Percentiles rank a stretch among this genome's conserved stretches.
These are phyloP conservation scores for Papiliotrema terrestris DNA, from an alignment of 1,284 basidiomycete species.

Conservation along the genomic window DNA sequence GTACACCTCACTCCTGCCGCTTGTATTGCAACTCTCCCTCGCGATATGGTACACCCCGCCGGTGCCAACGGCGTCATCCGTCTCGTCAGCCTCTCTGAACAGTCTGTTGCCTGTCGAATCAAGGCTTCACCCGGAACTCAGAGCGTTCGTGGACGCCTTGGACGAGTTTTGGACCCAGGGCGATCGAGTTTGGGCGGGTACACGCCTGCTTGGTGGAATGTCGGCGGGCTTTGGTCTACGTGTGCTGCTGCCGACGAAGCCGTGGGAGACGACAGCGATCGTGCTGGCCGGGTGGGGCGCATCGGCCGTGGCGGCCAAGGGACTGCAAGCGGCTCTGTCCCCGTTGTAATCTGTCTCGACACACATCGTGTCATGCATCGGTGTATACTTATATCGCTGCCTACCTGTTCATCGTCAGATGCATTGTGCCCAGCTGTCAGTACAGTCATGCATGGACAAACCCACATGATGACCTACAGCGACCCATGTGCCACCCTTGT, in stretches of 20 bases:
- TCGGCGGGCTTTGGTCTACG: conserved; percentile 67
- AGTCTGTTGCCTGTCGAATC: neutral
- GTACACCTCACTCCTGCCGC: conserved; percentile 81
- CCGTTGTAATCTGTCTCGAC: neutral
- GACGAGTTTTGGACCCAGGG: conserved; percentile 47
- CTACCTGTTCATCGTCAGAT: too few species aligned
- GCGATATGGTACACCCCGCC: conserved; percentile 68
- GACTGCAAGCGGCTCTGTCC: neutral
- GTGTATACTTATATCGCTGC: neutral
- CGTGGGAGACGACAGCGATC: conserved; percentile 69
- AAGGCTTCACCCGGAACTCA: conserved; percentile 48
- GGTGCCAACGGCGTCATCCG: conserved; percentile 23
- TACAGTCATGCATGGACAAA: too few species aligned
- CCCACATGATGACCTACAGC: too few species aligned
- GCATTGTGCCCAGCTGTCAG: too few species aligned
- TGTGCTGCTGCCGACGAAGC: conserved; percentile 49
- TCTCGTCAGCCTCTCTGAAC: conserved; percentile 9
- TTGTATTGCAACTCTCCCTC: conserved; percentile 75
- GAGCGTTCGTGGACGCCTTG: conserved; percentile 47
- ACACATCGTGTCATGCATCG: neutral
- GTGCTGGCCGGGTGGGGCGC: conserved; percentile 72
- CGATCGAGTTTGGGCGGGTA: conserved; percentile 78
- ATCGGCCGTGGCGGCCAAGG: conserved; percentile 47
- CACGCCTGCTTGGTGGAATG: conserved; percentile 80
- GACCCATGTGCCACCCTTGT: neutral